These are phyloP conservation scores for Trichoderma cornu-damae DNA, from an alignment of 2,329 filamentous ascomycete species.

Conservation along the genomic window DNA sequence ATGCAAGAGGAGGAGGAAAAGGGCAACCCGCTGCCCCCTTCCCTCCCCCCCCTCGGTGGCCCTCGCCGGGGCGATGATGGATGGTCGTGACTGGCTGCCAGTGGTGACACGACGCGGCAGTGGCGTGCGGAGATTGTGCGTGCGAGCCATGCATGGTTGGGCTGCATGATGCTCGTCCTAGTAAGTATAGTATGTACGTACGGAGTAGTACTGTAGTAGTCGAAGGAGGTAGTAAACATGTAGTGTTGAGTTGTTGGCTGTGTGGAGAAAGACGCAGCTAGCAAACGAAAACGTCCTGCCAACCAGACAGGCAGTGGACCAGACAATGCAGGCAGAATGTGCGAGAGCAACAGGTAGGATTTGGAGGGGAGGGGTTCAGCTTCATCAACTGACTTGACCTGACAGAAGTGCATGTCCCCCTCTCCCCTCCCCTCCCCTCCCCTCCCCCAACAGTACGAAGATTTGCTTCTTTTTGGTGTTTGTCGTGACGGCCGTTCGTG, in stretches of 20 bases:
- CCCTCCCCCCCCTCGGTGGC: not conserved
- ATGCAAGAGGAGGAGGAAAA: not conserved
- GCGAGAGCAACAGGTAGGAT: conserved; percentile 10
- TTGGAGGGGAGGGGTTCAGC: not conserved
- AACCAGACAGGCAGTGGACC: conserved; percentile 5
- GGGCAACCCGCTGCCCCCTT: not conserved
- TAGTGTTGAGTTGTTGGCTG: conserved; percentile 5
- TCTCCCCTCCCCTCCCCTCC: too few relatives aligned
- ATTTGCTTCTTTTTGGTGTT: not conserved
- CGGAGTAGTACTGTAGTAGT: too few relatives aligned
- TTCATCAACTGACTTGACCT: conserved; percentile 6
- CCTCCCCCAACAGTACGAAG: conserved; percentile 2
- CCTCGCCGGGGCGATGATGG: conserved; percentile 3
- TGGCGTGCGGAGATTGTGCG: conserved; percentile 17
- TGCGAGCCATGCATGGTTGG: conserved; percentile 5
- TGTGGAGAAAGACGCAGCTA: conserved; percentile 5
- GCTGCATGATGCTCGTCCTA: conserved; percentile 11
- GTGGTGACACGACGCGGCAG: conserved; percentile 18
- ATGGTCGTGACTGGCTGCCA: conserved; percentile 13
- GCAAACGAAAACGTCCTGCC: not conserved
- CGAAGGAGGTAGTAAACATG: too few relatives aligned
- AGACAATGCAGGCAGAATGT: conserved; percentile 3
- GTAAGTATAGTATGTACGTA: too few relatives aligned
- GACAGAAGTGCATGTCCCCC: not conserved
- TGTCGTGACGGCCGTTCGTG: conserved; percentile 14